These are phyloP conservation scores for Waltergamsia citrina DNA, from an alignment of 2,329 filamentous ascomycete species.

Conservation along the genomic window DNA sequence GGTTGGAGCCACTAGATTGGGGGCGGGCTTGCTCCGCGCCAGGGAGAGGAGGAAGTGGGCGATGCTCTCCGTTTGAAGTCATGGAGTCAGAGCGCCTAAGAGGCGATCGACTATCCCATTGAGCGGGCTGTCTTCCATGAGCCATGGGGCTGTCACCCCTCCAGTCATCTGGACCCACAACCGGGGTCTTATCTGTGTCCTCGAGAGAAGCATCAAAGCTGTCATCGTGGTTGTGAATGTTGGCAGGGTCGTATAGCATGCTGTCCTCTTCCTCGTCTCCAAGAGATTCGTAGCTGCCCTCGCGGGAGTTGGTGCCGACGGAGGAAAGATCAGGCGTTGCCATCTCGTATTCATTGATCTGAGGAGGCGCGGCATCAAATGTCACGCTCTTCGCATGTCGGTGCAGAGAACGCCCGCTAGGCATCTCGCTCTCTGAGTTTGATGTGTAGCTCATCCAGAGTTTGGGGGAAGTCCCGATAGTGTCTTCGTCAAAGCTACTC, in stretches of 20 bases:
- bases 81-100: constrained; percentile 61
- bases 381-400: constrained; percentile 95
- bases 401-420: constrained; percentile 59
- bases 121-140: constrained; percentile 12
- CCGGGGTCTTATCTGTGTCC: constrained; percentile 93
- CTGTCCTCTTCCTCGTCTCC: constrained; percentile 64
- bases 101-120: constrained; percentile 51
- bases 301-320: constrained; percentile 77
- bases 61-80: constrained; percentile 69
- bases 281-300: constrained; percentile 85
- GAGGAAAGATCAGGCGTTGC: constrained; percentile 94
- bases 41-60: constrained; percentile 81
- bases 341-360: constrained; percentile 98
- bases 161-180: constrained; percentile 97
- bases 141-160: constrained; percentile 54
- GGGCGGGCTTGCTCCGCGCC: constrained; percentile 36
- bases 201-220: constrained; percentile 95
- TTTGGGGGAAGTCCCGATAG: no score
- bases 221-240: constrained; percentile 50
- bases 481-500: constrained; percentile 60
- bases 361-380: constrained; percentile 86
- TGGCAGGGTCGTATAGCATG: constrained; percentile 42
- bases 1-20: constrained; percentile 33
- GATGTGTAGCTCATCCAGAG: constrained; percentile 60
- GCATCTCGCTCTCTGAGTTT: constrained; percentile 47